phyloP scores from a whole-genome alignment of 345 rosid genomes.

The Eutrema yunnanense region DNA sequence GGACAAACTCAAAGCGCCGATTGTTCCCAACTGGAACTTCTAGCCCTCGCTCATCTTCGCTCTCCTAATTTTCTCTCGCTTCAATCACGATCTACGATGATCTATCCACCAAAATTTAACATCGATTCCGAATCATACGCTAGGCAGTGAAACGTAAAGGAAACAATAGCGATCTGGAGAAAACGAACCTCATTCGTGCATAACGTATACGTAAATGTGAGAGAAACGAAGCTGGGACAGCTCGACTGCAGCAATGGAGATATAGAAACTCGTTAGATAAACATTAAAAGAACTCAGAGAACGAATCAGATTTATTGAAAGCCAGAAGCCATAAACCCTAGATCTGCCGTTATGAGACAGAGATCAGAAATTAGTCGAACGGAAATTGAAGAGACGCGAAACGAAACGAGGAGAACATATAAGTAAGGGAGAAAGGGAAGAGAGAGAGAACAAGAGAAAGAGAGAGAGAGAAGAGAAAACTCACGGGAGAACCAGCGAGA shows the following conservation, averaged over 20 bases:
- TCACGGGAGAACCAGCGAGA: slow-evolving; percentile 23
- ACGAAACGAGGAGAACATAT: not conserved
- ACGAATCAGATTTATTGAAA: slow-evolving; percentile 9
- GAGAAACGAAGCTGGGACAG: slow-evolving; percentile 18
- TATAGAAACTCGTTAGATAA: slow-evolving; percentile 2
- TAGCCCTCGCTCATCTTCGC: slow-evolving; percentile 75
- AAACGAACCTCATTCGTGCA: slow-evolving; percentile 26
- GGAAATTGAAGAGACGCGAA: slow-evolving; percentile 21
- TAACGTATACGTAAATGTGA: slow-evolving; percentile 13
- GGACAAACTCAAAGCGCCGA: slow-evolving; percentile 90
- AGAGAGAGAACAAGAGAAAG: not conserved
- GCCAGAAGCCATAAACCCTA: slow-evolving; percentile 34
- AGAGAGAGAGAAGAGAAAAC: not conserved
- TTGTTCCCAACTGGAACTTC: slow-evolving; percentile 91
- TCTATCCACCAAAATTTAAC: not conserved
- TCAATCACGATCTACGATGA: slow-evolving; percentile 50
- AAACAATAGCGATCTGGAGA: slow-evolving; percentile 22
- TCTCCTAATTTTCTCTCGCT: slow-evolving; percentile 18
- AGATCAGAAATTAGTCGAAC: slow-evolving; percentile 16
- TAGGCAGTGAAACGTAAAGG: not conserved
- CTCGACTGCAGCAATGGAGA: slow-evolving; percentile 25
- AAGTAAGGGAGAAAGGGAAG: not conserved
- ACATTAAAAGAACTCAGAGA: not conserved
- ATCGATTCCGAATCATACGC: not conserved
- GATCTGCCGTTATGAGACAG: slow-evolving; percentile 37